Conservation (phyloP, 2,329 filamentous ascomycete genomes). For the Claviceps humidiphila region DNA sequence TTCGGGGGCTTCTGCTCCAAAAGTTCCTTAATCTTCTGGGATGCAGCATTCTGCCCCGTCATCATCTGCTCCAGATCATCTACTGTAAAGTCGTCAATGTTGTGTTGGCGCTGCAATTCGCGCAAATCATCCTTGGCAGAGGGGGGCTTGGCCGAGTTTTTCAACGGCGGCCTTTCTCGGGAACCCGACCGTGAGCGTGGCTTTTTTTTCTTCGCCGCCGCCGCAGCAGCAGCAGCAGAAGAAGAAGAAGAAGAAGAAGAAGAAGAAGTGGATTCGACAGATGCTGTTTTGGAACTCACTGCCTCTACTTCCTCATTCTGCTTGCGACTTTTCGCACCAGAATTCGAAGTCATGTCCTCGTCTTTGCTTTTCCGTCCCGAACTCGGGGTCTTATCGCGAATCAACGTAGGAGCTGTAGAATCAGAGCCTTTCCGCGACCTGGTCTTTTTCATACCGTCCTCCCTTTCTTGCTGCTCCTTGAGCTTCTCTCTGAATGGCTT, state of each 20-base stretch:
- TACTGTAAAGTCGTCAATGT: conserved; percentile 47
- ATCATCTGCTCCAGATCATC: conserved; percentile 43
- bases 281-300: no score
- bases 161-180: conserved; percentile 30
- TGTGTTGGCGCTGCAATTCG: conserved; percentile 37
- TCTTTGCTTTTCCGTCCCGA: conserved; percentile 13
- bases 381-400: conserved; percentile 15
- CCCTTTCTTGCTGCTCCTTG: conserved; percentile 7
- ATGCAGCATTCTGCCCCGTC: conserved; percentile 20
- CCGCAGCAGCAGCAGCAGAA: conserved; percentile 7
- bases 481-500: conserved; percentile 8
- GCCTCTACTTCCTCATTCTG: conserved; percentile 8
- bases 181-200: conserved; percentile 26
- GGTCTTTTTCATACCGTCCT: conserved; percentile 2
- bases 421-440: background rate
- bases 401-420: conserved; percentile 8
- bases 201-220: conserved; percentile 13
- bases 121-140: conserved; percentile 43
- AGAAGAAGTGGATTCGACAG: no score
- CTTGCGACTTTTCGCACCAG: conserved; percentile 15
- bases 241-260: no score
- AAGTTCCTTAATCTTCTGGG: conserved; percentile 13
- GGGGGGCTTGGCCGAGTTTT: conserved; percentile 40
- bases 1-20: conserved; percentile 14
- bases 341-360: conserved; percentile 20